These are phyloP conservation scores for Hanseniaspora clermontiae DNA, from an alignment of 805 yeast species.

Conservation along the genomic window DNA sequence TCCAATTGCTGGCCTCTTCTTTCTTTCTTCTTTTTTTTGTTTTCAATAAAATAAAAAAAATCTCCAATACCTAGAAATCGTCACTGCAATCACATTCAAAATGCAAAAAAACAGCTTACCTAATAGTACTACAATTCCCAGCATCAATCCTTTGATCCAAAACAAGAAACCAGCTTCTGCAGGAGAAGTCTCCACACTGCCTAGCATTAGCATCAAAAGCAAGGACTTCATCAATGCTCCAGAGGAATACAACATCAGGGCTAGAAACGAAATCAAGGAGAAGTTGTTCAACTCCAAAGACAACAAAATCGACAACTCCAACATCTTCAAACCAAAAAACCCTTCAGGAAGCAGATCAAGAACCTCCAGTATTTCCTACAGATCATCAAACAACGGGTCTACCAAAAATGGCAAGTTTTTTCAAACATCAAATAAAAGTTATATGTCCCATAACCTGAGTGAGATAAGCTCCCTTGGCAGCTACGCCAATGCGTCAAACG, in stretches of 20 bases:
- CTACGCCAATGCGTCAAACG: not conserved
- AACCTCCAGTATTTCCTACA: not conserved
- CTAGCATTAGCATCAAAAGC: slow-evolving; percentile 2
- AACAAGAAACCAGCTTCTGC: not conserved
- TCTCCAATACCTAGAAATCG: not conserved
- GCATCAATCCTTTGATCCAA: not conserved
- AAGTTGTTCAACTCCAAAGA: slow-evolving; percentile 17
- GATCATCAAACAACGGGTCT: not conserved
- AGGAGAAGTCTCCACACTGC: not conserved
- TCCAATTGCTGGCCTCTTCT: too few species aligned
- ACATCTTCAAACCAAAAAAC: slow-evolving; percentile 1
- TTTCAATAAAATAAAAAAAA: too few species aligned
- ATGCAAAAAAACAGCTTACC: not conserved
- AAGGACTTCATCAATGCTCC: slow-evolving; percentile 26
- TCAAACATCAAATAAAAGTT: slow-evolving; percentile 8
- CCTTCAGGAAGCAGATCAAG: not conserved
- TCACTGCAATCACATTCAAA: not conserved
- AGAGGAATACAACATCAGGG: slow-evolving; percentile 27
- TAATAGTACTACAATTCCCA: not conserved
- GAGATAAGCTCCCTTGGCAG: slow-evolving; percentile 8
- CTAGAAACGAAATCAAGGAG: slow-evolving; percentile 27
- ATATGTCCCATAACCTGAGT: slow-evolving; percentile 7
- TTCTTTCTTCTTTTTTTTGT: too few species aligned
- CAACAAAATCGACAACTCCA: not conserved
- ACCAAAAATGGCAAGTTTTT: not conserved